Conservation (phyloP, 108 stramenopile species). For the Cylindrotheca fusiformis region DNA sequence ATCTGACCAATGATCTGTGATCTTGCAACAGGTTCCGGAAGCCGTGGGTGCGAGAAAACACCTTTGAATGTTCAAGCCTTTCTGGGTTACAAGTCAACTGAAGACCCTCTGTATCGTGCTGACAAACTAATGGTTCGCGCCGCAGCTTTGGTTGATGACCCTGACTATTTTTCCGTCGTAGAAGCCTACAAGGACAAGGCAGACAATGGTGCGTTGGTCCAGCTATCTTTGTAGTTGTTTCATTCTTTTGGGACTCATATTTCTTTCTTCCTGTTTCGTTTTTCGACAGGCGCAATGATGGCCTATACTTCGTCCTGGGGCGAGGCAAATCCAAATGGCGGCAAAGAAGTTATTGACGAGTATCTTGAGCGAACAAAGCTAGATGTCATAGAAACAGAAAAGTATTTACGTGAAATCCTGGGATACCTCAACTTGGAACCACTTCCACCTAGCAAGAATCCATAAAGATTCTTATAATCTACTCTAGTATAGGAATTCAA, state of each 20-base stretch:
- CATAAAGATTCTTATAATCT: no score
- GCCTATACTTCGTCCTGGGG: constrained; percentile 35
- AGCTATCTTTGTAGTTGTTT: constrained; percentile 50
- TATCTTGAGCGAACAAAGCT: constrained; percentile 67
- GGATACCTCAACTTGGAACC: constrained; percentile 58
- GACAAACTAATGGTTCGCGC: constrained; percentile 73
- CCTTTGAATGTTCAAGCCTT: constrained; percentile 48
- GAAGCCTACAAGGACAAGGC: constrained; percentile 74
- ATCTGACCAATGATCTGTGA: not conserved
- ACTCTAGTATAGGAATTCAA: no score
- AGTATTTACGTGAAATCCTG: constrained; percentile 51
- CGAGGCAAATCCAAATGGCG: constrained; percentile 62
- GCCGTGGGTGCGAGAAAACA: constrained; percentile 62
- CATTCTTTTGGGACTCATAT: constrained; percentile 64
- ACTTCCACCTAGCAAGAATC: constrained; percentile 49
- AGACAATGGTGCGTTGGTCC: constrained; percentile 61
- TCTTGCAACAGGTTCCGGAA: constrained; percentile 40
- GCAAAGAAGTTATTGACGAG: constrained; percentile 77
- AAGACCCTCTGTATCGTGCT: constrained; percentile 71
- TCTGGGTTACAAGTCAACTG: constrained; percentile 40
- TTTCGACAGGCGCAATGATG: no score
- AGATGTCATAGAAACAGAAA: constrained; percentile 60
- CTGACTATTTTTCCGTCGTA: constrained; percentile 64
- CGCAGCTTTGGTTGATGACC: constrained; percentile 52
- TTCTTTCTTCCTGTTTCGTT: no score